Evolutionary conservation across 768 basidiomycete genomes (phyloP).

Genomic region (Crassisporium funariophilum): DNA sequence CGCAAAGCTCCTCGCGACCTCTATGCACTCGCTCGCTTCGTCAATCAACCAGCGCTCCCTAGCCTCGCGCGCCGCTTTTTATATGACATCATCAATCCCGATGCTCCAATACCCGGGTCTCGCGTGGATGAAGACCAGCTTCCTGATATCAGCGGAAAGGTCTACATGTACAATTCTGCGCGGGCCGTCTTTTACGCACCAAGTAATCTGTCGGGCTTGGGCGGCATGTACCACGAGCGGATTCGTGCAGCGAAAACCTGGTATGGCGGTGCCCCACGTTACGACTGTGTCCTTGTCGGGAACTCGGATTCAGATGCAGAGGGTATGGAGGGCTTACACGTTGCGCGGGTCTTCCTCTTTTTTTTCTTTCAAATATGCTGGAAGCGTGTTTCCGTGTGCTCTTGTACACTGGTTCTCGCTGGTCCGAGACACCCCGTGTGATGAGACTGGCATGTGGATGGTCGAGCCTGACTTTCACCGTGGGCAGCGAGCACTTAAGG

Average conservation of each 20-base stretch:
- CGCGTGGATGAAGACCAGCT: background rate
- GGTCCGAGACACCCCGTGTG: constrained; percentile 18
- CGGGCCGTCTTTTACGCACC: constrained; percentile 8
- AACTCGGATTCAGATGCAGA: background rate
- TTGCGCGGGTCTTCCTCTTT: constrained; percentile 25
- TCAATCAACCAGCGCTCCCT: background rate
- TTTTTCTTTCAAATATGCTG: constrained; percentile 22
- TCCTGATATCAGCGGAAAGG: background rate
- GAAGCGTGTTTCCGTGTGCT: constrained; percentile 23
- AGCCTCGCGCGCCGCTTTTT: background rate
- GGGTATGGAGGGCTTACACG: constrained; percentile 24
- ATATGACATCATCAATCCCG: background rate
- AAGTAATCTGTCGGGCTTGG: constrained; percentile 15
- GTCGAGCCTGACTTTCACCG: constrained; percentile 26
- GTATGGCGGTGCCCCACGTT: constrained; percentile 6
- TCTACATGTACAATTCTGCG: background rate
- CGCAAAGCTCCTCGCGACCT: background rate
- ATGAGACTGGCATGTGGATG: constrained; percentile 30
- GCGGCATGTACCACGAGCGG: constrained; percentile 17
- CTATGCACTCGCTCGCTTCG: background rate
- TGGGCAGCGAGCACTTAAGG: constrained; percentile 2
- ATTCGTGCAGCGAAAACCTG: background rate
- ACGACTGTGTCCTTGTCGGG: constrained; percentile 6
- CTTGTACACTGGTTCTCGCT: constrained; percentile 25
- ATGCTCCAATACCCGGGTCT: background rate